Evolutionary conservation across 768 basidiomycete genomes (phyloP), one percentile per base, ranked within the genome.

Genomic region (Cubamyces sp.): DNA sequence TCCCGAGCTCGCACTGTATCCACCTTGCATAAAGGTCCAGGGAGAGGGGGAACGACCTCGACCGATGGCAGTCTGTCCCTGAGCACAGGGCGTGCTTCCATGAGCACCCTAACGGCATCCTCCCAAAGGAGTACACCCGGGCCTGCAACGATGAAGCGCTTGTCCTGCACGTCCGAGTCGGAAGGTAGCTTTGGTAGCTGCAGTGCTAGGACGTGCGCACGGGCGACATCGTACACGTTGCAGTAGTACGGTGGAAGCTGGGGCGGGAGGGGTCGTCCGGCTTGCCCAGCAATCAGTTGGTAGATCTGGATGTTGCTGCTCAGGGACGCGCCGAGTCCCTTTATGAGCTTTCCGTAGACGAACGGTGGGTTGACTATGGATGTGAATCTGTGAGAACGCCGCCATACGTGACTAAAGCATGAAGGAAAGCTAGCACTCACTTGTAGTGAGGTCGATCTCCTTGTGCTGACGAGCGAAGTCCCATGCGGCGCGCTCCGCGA

Each of bases 201-300:
- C 26, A 76, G 67, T 16, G 74, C 73, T n/a, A 59, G 54, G 16
- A 75, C 67, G 48, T 74, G 73, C 2, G 73, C 75, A 1, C 59
- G 64, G 6, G 75, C 75, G 16, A 73, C 75, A 39, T 75, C 75
- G 3, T 69, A 64, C 1, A 76, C 71, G 61, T 76, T 70, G 50
- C 70, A 64, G 47, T 51, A 71, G 45, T 63, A 41, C 11, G 74
- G 73, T 11, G 69, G 61, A 7, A 66, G 56, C 34, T 70, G 69
- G 26, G 55, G 58, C 3, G 57, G 41, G 5, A 69, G 57, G n/a
- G 68, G 55, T 1, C 65, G 67, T 7, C 54, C 59, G 2, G 56
- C 39, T 1, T 57, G 46, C 5, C 69, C 68, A 4, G 34, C 19
- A 51, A 75, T 62, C 45, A 74, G 66, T 16, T 50, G 64, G 52